Percentiles rank a stretch among this genome's conserved stretches.
These are phyloP conservation scores for Clausena lansium DNA, from an alignment of 345 rosid genomes.

Conservation along the genomic window DNA sequence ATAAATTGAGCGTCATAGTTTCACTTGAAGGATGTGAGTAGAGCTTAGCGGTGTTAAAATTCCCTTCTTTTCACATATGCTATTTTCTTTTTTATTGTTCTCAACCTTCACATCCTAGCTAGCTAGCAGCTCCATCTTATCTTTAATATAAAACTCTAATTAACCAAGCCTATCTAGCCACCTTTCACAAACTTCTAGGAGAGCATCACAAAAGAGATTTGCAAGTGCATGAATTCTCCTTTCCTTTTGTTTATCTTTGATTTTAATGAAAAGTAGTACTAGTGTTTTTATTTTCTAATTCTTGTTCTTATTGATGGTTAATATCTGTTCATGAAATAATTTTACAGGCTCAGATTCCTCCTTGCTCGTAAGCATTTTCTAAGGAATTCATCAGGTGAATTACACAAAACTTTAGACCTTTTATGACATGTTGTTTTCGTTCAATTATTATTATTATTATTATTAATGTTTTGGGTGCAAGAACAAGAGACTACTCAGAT, in stretches of 20 bases:
- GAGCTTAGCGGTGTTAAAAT: not conserved
- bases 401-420: not conserved
- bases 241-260: not conserved
- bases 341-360: not conserved
- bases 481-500: not conserved
- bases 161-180: not conserved
- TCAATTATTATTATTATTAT: too few species aligned
- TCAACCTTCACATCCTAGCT: not conserved
- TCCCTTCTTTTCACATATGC: not conserved
- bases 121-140: too few species aligned
- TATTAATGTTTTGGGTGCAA: not conserved
- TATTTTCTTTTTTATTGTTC: not conserved
- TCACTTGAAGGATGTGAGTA: not conserved
- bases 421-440: too few species aligned
- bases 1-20: constrained; percentile 18
- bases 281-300: not conserved
- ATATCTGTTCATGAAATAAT: not conserved
- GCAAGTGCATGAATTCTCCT: not conserved
- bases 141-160: not conserved
- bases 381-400: constrained; percentile 1
- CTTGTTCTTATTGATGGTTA: not conserved
- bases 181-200: not conserved
- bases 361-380: not conserved
- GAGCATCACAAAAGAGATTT: not conserved
- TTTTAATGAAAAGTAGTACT: not conserved